A percentile compares a stretch with the other conserved stretches of the same genome.
These are phyloP conservation scores for Zopfia rhizophila DNA, from an alignment of 2,329 filamentous ascomycete species.

Conservation along the genomic window DNA sequence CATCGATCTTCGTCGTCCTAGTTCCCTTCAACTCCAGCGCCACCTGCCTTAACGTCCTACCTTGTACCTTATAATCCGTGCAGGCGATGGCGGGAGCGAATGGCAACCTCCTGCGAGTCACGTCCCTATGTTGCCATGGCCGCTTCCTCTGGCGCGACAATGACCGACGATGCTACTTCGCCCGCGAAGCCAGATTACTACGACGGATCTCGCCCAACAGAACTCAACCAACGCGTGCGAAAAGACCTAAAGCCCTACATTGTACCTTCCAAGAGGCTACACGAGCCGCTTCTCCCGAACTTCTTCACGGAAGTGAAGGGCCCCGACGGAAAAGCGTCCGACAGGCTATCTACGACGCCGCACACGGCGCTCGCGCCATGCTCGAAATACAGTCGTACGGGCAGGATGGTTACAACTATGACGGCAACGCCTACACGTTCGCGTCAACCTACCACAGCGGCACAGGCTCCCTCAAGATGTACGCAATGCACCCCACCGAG, in stretches of 20 bases:
- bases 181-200: slow-evolving; percentile 46
- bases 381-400: slow-evolving; percentile 31
- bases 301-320: slow-evolving; percentile 34
- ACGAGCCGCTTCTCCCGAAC: slow-evolving; percentile 51
- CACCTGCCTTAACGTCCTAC: too few relatives aligned
- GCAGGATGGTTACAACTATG: slow-evolving; percentile 19
- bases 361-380: slow-evolving; percentile 39
- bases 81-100: too few relatives aligned
- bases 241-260: slow-evolving; percentile 36
- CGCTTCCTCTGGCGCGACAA: too few relatives aligned
- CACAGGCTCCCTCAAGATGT: slow-evolving; percentile 26
- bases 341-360: slow-evolving; percentile 51
- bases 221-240: slow-evolving; percentile 19
- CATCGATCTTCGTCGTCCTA: too few relatives aligned
- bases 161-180: slow-evolving; percentile 40
- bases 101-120: too few relatives aligned
- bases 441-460: slow-evolving; percentile 28
- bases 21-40: too few relatives aligned
- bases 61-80: too few relatives aligned
- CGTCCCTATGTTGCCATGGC: too few relatives aligned
- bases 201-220: slow-evolving; percentile 38
- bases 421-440: slow-evolving; percentile 33
- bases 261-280: slow-evolving; percentile 44
- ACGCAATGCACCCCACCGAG: slow-evolving; percentile 30
- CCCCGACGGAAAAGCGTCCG: slow-evolving; percentile 23